These are phyloP conservation scores for Elymus sibiricus DNA, from an alignment of 176 grass and related monocot genomes.

Conservation along the genomic window DNA sequence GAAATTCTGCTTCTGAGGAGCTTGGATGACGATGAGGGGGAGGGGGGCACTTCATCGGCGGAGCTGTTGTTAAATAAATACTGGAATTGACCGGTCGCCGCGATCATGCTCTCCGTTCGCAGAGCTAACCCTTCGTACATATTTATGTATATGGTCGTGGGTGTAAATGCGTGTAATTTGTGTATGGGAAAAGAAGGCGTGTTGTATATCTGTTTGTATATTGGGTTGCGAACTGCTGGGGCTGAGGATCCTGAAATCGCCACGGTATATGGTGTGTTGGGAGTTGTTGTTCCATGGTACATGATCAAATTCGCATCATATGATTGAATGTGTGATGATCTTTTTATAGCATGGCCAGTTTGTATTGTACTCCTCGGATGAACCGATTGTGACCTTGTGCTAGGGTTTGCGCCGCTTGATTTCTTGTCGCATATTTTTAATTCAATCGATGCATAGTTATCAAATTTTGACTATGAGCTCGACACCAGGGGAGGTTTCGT, in stretches of 20 bases:
- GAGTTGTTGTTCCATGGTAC: not conserved
- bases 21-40: not conserved
- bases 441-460: not conserved
- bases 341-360: not conserved
- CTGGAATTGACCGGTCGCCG: not conserved
- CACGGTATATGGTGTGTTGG: not conserved
- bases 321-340: not conserved
- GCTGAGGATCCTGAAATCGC: not conserved
- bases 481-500: too few species aligned
- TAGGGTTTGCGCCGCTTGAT: not conserved
- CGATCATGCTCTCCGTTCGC: not conserved
- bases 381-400: not conserved
- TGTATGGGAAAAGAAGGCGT: not conserved
- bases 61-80: conserved; percentile 9
- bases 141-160: not conserved
- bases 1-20: conserved; percentile 64
- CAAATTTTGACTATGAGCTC: too few species aligned
- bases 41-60: not conserved
- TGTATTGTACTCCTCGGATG: not conserved
- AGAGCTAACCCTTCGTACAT: not conserved
- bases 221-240: not conserved
- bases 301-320: not conserved
- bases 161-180: not conserved
- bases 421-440: not conserved
- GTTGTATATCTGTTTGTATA: not conserved